Percentiles rank a stretch among this genome's conserved stretches.
These are phyloP conservation scores for Ceriops tagal DNA, from an alignment of 345 rosid species.

Conservation along the genomic window DNA sequence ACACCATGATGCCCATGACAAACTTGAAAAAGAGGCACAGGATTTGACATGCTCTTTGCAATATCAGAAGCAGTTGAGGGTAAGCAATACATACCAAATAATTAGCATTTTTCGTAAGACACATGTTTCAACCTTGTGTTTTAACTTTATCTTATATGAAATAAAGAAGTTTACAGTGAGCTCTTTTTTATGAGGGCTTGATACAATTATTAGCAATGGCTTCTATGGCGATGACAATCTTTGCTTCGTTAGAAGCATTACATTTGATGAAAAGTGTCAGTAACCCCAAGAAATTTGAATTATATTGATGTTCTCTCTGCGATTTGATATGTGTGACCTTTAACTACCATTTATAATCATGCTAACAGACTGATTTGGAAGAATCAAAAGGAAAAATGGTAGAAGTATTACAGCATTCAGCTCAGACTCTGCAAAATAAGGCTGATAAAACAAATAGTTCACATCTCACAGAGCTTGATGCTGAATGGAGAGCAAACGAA, in stretches of 20 bases:
- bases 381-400: conserved; percentile 19
- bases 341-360: conserved; percentile 13
- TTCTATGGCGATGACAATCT: not conserved
- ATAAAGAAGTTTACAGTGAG: not conserved
- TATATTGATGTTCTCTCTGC: not conserved
- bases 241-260: not conserved
- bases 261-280: not conserved
- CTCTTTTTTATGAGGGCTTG: not conserved
- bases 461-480: conserved; percentile 29
- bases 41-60: not conserved
- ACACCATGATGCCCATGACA: not conserved
- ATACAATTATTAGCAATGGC: not conserved
- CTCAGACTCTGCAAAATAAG: conserved; percentile 11
- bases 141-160: not conserved
- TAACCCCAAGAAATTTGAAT: not conserved
- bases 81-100: not conserved
- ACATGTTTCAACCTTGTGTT: not conserved
- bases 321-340: not conserved
- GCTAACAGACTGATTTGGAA: conserved; percentile 14
- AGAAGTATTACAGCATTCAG: conserved; percentile 10
- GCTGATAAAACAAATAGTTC: conserved; percentile 17
- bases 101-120: not conserved
- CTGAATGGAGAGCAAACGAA: not conserved
- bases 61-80: conserved; percentile 11
- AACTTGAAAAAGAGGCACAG: not conserved